phyloP scores from a whole-genome alignment of 2,329 filamentous ascomycete species.

The Macrophomina pseudophaseolina region DNA sequence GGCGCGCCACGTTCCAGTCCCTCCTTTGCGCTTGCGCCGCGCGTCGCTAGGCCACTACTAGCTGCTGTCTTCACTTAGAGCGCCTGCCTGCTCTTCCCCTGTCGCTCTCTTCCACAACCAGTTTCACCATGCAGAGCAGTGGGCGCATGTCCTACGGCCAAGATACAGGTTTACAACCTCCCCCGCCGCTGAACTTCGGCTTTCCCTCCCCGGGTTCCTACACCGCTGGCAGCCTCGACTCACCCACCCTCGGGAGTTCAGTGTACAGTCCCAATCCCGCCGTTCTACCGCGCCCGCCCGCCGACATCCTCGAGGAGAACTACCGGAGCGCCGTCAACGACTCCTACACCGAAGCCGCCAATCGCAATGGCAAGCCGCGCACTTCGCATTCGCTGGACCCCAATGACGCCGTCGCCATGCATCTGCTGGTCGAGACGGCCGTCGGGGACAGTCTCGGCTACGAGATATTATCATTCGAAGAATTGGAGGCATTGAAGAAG shows the following conservation, averaged over 20 bases:
- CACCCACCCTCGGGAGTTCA: conserved; percentile 18
- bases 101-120: conserved; percentile 3
- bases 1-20: conserved; percentile 3
- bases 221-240: conserved; percentile 40
- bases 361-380: conserved; percentile 37
- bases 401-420: conserved; percentile 75
- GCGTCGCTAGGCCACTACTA: neutral
- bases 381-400: conserved; percentile 38
- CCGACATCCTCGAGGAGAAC: conserved; percentile 42
- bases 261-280: conserved; percentile 30
- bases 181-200: conserved; percentile 20
- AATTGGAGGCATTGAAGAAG: conserved; percentile 90
- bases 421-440: conserved; percentile 91
- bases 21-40: conserved; percentile 14
- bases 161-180: conserved; percentile 11
- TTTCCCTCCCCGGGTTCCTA: conserved; percentile 44
- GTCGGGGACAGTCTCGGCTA: conserved; percentile 85
- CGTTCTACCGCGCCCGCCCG: conserved; percentile 42
- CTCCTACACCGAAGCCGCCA: conserved; percentile 34
- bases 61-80: neutral
- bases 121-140: conserved; percentile 38
- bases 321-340: conserved; percentile 37
- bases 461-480: conserved; percentile 85
- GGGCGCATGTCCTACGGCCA: conserved; percentile 28
- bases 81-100: neutral